Base-by-base conservation (phyloP, 1,284 basidiomycete genomes). In the Pseudozyma tsukubaensis region DNA sequence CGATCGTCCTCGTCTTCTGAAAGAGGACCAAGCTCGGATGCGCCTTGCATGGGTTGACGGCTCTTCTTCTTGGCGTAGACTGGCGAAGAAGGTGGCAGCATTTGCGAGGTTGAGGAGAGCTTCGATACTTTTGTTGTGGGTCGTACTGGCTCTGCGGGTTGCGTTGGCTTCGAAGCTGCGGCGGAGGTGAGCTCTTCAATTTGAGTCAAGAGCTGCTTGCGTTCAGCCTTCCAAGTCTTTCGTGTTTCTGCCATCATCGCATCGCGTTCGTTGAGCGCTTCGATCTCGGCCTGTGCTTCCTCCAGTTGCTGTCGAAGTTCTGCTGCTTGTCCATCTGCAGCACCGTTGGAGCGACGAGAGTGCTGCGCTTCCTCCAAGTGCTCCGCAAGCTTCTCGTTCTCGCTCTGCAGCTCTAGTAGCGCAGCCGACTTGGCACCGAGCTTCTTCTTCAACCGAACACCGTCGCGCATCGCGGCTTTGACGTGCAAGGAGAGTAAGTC, bases 181-280 rank as follows among this genome's bases (percentile, higher is more conserved):
- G 59, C 43, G 4, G 59, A 47, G 6, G 59, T 54, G 24, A 72
- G 63, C 55, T 66, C 45, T 21, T 65, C 56, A 11, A 75, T 36
- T 44, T 64, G 59, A 13, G 60, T 57, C 42, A 62, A 19, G 1
- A 75, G 56, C 43, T 67, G 55, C 52, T 67, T 75, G 32, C 67
- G 55, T 39, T 75, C 72, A 13, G 49, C 44, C 43, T 75, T 75
- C 67, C 67, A 71, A 14, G 49, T 59, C 40, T 67, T 75, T 35
- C 62, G 50, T 48, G 67, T 71, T 51, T 75, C 67, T 34, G 59
- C 60, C 67, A 75, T 70, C 67, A 70, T 71, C 1, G 54, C 67
- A 40, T 75, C 72, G 37, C 63, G 59, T 48, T 75, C 57, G 43
- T 42, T 57, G 24, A 66, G 24, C 24, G 39, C 50, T 8, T 59